Conservation (phyloP, 345 rosid species). For the Bruguiera sexangula region DNA sequence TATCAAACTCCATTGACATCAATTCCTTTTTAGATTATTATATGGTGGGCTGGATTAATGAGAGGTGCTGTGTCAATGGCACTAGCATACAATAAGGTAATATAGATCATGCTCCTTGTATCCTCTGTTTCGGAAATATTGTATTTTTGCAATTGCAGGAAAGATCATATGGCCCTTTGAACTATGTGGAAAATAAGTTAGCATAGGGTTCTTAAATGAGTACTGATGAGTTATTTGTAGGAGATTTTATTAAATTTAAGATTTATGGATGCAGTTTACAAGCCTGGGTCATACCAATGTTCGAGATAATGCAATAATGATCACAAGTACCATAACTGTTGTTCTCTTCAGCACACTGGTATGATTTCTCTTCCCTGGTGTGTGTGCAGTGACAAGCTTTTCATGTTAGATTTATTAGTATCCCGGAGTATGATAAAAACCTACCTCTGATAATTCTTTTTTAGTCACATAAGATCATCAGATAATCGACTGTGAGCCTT, state of each 20-base stretch:
- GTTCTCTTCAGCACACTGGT: constrained; percentile 97
- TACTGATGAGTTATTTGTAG: not conserved
- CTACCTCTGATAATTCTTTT: not conserved
- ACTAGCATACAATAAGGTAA: constrained; percentile 94
- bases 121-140: not conserved
- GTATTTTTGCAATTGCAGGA: not conserved
- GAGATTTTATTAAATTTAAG: not conserved
- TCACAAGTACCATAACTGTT: constrained; percentile 89
- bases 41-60: constrained; percentile 99
- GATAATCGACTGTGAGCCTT: not conserved
- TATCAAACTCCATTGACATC: not conserved
- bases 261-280: constrained; percentile 59
- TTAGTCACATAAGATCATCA: not conserved
- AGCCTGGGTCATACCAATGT: constrained; percentile 78
- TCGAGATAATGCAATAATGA: constrained; percentile 81
- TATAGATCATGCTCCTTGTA: not conserved
- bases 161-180: not conserved
- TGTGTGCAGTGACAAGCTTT: not conserved
- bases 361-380: constrained; percentile 29
- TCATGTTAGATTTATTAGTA: too few species aligned
- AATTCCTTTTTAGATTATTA: constrained; percentile 48
- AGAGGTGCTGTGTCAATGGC: constrained; percentile 99
- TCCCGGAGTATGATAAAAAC: not conserved
- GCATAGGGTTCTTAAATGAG: not conserved
- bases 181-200: too few species aligned